Evolutionary conservation across 148 eudicot genomes (phyloP), one percentile per base, ranked within the genome.

Genomic region (Bassia scoparia): DNA sequence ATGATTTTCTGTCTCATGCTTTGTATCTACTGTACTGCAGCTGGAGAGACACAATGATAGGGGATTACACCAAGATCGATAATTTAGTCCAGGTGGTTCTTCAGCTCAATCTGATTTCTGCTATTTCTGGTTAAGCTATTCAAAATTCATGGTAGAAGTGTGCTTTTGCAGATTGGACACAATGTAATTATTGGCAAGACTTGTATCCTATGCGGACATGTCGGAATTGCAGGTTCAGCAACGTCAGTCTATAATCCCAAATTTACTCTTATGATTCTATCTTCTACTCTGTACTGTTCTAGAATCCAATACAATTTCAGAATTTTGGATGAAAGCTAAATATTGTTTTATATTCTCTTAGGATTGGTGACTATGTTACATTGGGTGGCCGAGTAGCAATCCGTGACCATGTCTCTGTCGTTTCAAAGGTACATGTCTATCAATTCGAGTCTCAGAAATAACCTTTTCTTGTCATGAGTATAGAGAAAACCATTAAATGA

Each of bases 211-310:
- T 95, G 99, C 53, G 99, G 99, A 46, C 96, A 89, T 85, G 99
- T 83, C 59, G 99, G 97, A 48, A 85, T 92, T 76, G 99, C 97
- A 5, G 99, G 97, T 75, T 95, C 99, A 70, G 99, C 77, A 33
- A 89, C 85, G 97, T 95, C 85, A 72, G 90, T 69, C 63, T 44
- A 55, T 53, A 24, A 69, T n/a, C n/a, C n/a, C n/a, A n/a, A 14
- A 34, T 46, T 55, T 49, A 49, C 53, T 49, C 17, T 5, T 49
- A 16, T 14, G 53, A 15, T 18, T 49, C 6, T 16, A 49, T 18
- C 5, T 49, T 49, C 17, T 1, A 5, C 53, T 49, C 50, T 29
- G 54, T 17, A 35, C 52, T 61, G 37, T 23, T 27, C 13, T 29
- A 37, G 63, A 54, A 54, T 67, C 58, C 23, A 30, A 13, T 55